A percentile compares a stretch with the other conserved stretches of the same genome.
Evolutionary conservation across 2,329 filamentous ascomycete species (phyloP).

Genomic region (Arthrobotrys megalospora): DNA sequence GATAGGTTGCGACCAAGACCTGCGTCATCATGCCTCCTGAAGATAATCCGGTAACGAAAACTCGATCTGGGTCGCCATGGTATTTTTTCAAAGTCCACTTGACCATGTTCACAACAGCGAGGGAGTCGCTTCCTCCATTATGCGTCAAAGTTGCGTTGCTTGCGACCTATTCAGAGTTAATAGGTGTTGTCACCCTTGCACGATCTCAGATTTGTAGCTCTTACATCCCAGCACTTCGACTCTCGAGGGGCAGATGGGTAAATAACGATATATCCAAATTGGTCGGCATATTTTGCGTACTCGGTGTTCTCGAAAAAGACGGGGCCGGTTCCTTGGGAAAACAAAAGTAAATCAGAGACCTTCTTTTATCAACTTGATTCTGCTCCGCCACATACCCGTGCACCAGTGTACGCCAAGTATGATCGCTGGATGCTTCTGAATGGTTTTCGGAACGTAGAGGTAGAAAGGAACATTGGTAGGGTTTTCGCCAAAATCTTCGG

Average conservation of each 20-base stretch:
- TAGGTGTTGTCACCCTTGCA: not conserved
- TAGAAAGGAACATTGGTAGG: slow-evolving; percentile 46
- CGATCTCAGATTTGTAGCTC: not conserved
- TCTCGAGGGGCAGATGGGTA: slow-evolving; percentile 56
- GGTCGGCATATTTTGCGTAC: slow-evolving; percentile 47
- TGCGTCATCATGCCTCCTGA: slow-evolving; percentile 68
- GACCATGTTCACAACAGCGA: slow-evolving; percentile 68
- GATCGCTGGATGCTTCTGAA: slow-evolving; percentile 18
- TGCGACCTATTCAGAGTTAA: slow-evolving; percentile 27
- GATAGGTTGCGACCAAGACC: slow-evolving; percentile 70
- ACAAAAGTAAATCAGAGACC: not conserved
- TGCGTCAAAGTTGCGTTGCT: slow-evolving; percentile 64
- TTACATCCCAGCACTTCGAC: slow-evolving; percentile 65
- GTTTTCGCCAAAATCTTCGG: slow-evolving; percentile 53
- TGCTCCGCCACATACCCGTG: slow-evolving; percentile 28
- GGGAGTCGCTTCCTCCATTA: slow-evolving; percentile 67
- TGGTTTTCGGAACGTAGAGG: slow-evolving; percentile 40
- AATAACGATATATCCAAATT: slow-evolving; percentile 52
- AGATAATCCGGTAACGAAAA: slow-evolving; percentile 66
- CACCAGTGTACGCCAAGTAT: slow-evolving; percentile 48
- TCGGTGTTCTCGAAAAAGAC: slow-evolving; percentile 43
- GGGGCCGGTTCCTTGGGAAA: slow-evolving; percentile 32
- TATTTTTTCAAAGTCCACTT: slow-evolving; percentile 66
- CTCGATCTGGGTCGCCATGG: slow-evolving; percentile 65
- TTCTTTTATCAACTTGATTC: not conserved